Base-by-base conservation (phyloP, 2,329 filamentous ascomycete genomes). In the Botrytis elliptica region DNA sequence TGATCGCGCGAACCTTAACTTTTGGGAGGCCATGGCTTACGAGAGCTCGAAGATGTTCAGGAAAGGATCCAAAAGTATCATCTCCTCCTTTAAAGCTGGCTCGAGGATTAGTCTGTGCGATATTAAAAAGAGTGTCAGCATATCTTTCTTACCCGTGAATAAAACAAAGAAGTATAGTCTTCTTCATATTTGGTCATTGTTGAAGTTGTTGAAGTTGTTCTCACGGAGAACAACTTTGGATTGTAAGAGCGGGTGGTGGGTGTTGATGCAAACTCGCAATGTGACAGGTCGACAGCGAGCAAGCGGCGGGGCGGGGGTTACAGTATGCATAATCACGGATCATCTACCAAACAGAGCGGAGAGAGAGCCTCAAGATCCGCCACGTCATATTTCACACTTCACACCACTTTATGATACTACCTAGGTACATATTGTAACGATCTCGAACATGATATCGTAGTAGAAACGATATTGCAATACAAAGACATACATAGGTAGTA, bases 81-180 rank as follows among this genome's bases (percentile, higher is more conserved):
- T 95, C 92, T 82, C 88, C 91, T 79, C 93, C 93, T 90, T 92
- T 63, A 57, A 29, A 52, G 33, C 60, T 63, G 38, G 22, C 38
- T 42, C 60, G 33, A 46, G 75, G 70, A 70, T 71, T 57, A 67
- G n/a, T 59, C 49, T 73, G 55, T n/a, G 33, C 63, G 62, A 25
- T 7, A 7, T 65, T n/a, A 8, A 73, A 25, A 46, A 75, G 12
- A 62, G 12, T 2, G 20, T 20, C 16, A 3, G 10, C 33, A 79
- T 60, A 79, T 90, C 89, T 87, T 96, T 94, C 87, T 96, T 94
- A 97, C 81, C 93, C 93, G 83, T 97, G 93, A 75, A 96, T 93
- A 82, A 96, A 96, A 81, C 92, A 93, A 74, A 97, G 84, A 57
- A 97, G 83, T 55, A 97, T 84, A 74, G 92, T 96, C 84, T 93